Evolutionary conservation across 2,329 filamentous ascomycete species (phyloP).

Genomic region (Pseudogymnoascus sp.): DNA sequence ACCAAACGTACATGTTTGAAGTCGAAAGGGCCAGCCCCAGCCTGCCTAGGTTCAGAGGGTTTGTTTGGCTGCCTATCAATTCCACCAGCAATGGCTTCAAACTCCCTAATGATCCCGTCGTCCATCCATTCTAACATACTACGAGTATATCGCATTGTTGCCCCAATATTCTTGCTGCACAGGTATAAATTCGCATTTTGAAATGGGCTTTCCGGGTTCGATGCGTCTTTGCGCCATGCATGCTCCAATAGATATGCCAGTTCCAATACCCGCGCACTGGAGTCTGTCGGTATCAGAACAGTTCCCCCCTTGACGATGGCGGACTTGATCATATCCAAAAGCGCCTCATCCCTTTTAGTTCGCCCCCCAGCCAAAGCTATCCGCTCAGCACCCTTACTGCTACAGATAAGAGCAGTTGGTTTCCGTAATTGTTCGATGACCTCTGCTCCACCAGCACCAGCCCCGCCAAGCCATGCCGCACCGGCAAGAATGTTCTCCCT

Average conservation of each 20-base stretch:
- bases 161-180: slow-evolving; percentile 76
- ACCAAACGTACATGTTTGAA: slow-evolving; percentile 79
- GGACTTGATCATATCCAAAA: slow-evolving; percentile 73
- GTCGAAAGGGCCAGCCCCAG: slow-evolving; percentile 67
- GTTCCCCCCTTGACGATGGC: slow-evolving; percentile 78
- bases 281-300: slow-evolving; percentile 88
- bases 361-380: slow-evolving; percentile 63
- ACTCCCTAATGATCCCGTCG: slow-evolving; percentile 85
- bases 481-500: slow-evolving; percentile 90
- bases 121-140: slow-evolving; percentile 99
- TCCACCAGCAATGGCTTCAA: slow-evolving; percentile 56
- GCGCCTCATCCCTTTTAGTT: slow-evolving; percentile 74
- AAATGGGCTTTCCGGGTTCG: slow-evolving; percentile 44
- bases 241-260: slow-evolving; percentile 88
- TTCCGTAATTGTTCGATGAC: slow-evolving; percentile 90
- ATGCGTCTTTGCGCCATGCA: slow-evolving; percentile 67
- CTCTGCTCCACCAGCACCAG: slow-evolving; percentile 71
- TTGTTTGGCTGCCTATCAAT: slow-evolving; percentile 38
- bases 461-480: slow-evolving; percentile 85
- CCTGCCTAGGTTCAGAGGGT: slow-evolving; percentile 39
- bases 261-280: slow-evolving; percentile 88
- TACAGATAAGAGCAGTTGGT: slow-evolving; percentile 89
- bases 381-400: slow-evolving; percentile 70
- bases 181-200: slow-evolving; percentile 62
- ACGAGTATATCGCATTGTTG: slow-evolving; percentile 81